Evolutionary conservation across 176 grass and related monocot species (phyloP).

Genomic region (Carex scoparia): DNA sequence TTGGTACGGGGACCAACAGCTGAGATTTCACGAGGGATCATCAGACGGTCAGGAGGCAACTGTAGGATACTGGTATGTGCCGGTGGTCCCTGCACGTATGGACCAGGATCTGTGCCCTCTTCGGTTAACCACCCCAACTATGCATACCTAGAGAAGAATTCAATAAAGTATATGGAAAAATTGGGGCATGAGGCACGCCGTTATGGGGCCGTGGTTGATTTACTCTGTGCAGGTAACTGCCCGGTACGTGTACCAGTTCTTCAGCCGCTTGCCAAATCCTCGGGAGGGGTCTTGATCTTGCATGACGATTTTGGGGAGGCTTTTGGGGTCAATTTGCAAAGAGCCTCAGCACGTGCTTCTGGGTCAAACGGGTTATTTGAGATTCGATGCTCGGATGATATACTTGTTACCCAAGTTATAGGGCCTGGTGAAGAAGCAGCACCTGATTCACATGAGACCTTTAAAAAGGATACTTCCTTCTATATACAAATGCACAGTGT

Average conservation of each 20-base stretch:
- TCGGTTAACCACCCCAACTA: slow-evolving; percentile 88
- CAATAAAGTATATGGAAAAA: slow-evolving; percentile 81
- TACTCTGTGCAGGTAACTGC: slow-evolving; percentile 91
- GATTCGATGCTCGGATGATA: slow-evolving; percentile 83
- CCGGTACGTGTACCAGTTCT: slow-evolving; percentile 79
- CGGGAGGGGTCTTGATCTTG: slow-evolving; percentile 84
- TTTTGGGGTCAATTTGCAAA: slow-evolving; percentile 97
- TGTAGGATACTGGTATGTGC: slow-evolving; percentile 88
- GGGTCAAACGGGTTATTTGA: slow-evolving; percentile 91
- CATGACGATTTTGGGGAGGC: slow-evolving; percentile 99
- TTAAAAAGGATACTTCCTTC: slow-evolving; percentile 82
- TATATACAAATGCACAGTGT: slow-evolving; percentile 93
- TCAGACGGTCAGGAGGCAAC: slow-evolving; percentile 90
- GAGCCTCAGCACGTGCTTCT: slow-evolving; percentile 65
- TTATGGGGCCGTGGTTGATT: slow-evolving; percentile 66
- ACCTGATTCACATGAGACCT: slow-evolving; percentile 87
- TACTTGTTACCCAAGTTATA: slow-evolving; percentile 95
- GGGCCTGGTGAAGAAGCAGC: slow-evolving; percentile 89
- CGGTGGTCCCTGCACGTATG: slow-evolving; percentile 83
- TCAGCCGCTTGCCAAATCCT: slow-evolving; percentile 82
- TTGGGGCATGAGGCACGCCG: slow-evolving; percentile 81
- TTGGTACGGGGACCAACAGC: slow-evolving; percentile 77
- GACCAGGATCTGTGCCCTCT: slow-evolving; percentile 81
- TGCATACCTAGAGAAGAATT: slow-evolving; percentile 89
- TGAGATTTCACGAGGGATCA: slow-evolving; percentile 80